Evolutionary conservation across 371 early-diverging fungal genomes (phyloP).

Genomic region (Phascolomyces articulosus): DNA sequence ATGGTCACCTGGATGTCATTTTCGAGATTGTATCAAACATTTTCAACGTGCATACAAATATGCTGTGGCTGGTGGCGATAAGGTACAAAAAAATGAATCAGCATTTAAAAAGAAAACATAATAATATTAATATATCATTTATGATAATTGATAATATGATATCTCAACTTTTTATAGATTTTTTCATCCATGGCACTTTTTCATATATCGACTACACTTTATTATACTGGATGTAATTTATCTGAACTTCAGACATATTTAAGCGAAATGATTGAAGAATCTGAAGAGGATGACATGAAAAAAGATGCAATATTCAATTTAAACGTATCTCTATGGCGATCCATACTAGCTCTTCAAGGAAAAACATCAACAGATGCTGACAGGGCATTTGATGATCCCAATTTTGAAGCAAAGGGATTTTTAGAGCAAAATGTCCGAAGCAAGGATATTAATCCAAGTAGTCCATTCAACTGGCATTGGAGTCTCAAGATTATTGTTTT

Average conservation of each 20-base stretch:
- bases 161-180: conserved; percentile 23
- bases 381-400: conserved; percentile 30
- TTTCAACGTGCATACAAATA: conserved; percentile 42
- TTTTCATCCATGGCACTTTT: conserved; percentile 43
- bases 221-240: conserved; percentile 38
- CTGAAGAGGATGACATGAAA: conserved; percentile 25
- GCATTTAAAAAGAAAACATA: background rate
- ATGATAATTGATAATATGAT: too few relatives aligned
- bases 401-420: conserved; percentile 35
- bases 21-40: conserved; percentile 33
- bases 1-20: conserved; percentile 36
- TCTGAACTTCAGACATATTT: conserved; percentile 37
- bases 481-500: conserved; percentile 43
- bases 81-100: conserved; percentile 23
- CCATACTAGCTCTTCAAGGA: conserved; percentile 45
- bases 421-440: conserved; percentile 29
- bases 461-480: conserved; percentile 45
- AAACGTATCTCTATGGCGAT: conserved; percentile 34
- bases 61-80: conserved; percentile 46
- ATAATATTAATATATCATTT: background rate
- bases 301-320: conserved; percentile 29
- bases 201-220: conserved; percentile 32
- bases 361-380: conserved; percentile 32
- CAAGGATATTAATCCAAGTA: conserved; percentile 34
- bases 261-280: conserved; percentile 39